Base-by-base conservation (phyloP, 768 basidiomycete genomes). In the Leccinum incarnatum region DNA sequence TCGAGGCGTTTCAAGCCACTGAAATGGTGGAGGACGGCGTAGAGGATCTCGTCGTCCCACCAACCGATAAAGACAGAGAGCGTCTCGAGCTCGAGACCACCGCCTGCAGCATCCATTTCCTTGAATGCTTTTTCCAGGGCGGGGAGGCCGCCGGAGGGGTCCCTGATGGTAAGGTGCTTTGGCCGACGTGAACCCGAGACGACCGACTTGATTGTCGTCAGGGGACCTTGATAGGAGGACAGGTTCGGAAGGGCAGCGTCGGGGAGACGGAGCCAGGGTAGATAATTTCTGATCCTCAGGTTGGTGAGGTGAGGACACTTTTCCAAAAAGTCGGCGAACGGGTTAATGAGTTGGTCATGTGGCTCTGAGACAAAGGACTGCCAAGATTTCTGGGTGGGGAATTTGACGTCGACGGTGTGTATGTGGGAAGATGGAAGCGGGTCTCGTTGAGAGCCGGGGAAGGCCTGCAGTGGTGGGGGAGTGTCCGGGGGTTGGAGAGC, bases 1-100 rank as follows among this genome's bases (percentile, higher is more conserved):
- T 75, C 74, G 19, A 82, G 68, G 42, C 72, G 71, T n/a, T 69
- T 67, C 6, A 82, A 62, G 10, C 64, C 57, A 9, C 56, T 59
- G 56, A 81, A 79, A 40, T 78, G 71, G 48, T 70, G 65, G n/a
- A 71, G 69, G 23, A 79, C 62, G 5, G 78, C 79, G 40, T 78
- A 73, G 19, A 81, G 62, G 8, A 81, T 72, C 60, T 81, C 80
- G 45, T 77, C 71, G 57, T 81, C 79, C 81, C 81, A 82, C 54
- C 68, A 67, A 37, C 74, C 69, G n/a, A 74, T 59, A 47, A 78
- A 75, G 10, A 76, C 64, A 29, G 77, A 67, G 14, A 74, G 62
- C 0, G 60, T 58, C n/a, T 74, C 74, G 15, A 78, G 65, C 2
- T 58, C 55, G 1, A 57, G 36, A n/a, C 72, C 62, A 10, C 42